These are phyloP conservation scores for Colletotrichum theobromicola DNA, from an alignment of 2,329 filamentous ascomycete genomes.

Conservation along the genomic window DNA sequence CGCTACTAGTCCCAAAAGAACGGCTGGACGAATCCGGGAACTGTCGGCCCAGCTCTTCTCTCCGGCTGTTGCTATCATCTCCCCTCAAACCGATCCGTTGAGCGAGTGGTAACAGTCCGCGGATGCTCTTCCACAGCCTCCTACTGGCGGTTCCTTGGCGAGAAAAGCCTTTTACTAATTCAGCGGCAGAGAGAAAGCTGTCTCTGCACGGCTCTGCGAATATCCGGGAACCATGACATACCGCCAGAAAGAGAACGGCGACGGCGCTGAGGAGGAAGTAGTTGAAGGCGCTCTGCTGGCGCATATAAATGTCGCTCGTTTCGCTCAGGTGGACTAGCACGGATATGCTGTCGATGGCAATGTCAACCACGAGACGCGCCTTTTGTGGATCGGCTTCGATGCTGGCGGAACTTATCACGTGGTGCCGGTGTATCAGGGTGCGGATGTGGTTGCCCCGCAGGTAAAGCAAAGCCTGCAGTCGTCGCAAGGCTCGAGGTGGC, in stretches of 20 bases:
- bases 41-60: not conserved
- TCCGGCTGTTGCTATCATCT: not conserved
- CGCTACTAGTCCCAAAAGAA: not conserved
- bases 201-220: conserved; percentile 42
- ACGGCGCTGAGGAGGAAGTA: conserved; percentile 44
- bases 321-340: conserved; percentile 40
- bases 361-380: conserved; percentile 44
- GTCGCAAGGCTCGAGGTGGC: conserved; percentile 40
- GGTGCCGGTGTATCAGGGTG: conserved; percentile 48
- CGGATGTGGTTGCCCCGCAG: conserved; percentile 50
- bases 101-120: conserved; percentile 35
- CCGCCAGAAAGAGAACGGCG: conserved; percentile 46
- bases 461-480: conserved; percentile 46
- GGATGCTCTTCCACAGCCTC: conserved; percentile 40
- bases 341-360: conserved; percentile 35
- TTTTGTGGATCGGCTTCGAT: conserved; percentile 39
- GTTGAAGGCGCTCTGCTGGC: conserved; percentile 44
- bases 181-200: conserved; percentile 35
- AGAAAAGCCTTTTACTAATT: conserved; percentile 36
- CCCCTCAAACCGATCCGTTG: conserved; percentile 28
- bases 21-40: not conserved
- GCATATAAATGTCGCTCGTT: conserved; percentile 40
- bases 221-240: conserved; percentile 45
- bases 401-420: conserved; percentile 41
- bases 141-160: conserved; percentile 34